phyloP scores from a whole-genome alignment of 2,329 filamentous ascomycete genomes.

The Sclerotinia spermophila region DNA sequence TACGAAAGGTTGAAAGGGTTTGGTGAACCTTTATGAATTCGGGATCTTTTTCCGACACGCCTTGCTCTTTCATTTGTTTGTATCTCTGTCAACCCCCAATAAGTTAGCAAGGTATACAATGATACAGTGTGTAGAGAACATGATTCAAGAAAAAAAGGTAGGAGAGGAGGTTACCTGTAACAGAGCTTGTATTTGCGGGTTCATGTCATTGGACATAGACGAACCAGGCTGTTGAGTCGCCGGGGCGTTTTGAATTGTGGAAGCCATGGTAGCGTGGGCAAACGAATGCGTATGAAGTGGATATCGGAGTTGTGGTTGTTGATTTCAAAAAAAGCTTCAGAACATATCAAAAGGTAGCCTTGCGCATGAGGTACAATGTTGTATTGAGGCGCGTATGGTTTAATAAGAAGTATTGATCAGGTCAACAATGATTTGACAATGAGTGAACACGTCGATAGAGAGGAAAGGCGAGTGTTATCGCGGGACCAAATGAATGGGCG shows the following conservation, averaged over 20 bases:
- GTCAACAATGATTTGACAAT: constrained; percentile 14
- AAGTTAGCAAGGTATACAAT: constrained; percentile 8
- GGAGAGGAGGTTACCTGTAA: constrained; percentile 46
- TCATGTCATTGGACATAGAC: constrained; percentile 54
- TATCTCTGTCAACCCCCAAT: constrained; percentile 63
- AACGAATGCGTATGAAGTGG: constrained; percentile 19
- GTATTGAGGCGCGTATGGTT: constrained; percentile 19
- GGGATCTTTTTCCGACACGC: constrained; percentile 76
- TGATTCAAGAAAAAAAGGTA: constrained; percentile 9
- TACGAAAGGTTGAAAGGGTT: constrained; percentile 69
- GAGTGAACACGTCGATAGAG: constrained; percentile 18
- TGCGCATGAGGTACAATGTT: constrained; percentile 36
- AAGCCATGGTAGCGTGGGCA: constrained; percentile 61
- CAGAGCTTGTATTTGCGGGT: constrained; percentile 71
- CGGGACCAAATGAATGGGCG: constrained; percentile 28
- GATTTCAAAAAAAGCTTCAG: constrained; percentile 27
- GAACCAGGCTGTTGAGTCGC: constrained; percentile 63
- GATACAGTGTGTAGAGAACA: constrained; percentile 8
- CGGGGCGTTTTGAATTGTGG: constrained; percentile 65
- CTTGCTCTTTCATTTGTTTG: constrained; percentile 81
- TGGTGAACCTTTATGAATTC: constrained; percentile 81
- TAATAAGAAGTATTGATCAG: constrained; percentile 26
- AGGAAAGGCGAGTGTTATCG: constrained; percentile 26
- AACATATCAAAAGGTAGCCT: constrained; percentile 38
- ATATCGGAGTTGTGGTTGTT: constrained; percentile 20